These are phyloP conservation scores for Suillus fuscotomentosus DNA, from an alignment of 768 basidiomycete species.

Conservation along the genomic window DNA sequence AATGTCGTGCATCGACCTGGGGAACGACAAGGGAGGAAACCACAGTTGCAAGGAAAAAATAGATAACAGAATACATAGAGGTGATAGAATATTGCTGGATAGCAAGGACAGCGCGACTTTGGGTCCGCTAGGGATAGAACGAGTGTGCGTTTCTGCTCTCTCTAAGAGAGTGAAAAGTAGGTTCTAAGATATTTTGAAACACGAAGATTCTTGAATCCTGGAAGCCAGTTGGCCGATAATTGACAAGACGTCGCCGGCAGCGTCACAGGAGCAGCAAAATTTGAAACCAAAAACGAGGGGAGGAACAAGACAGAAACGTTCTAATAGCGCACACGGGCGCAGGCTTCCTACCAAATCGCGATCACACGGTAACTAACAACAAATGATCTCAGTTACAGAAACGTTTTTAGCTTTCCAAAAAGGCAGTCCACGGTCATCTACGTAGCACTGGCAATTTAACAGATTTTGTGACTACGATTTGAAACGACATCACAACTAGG, in stretches of 20 bases:
- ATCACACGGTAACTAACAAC: slow-evolving; percentile 18
- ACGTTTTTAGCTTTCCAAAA: background rate
- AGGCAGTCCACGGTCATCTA: background rate
- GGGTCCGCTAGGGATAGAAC: slow-evolving; percentile 29
- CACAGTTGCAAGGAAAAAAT: slow-evolving; percentile 28
- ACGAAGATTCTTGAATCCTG: slow-evolving; percentile 9
- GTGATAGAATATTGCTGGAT: slow-evolving; percentile 31
- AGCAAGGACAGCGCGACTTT: slow-evolving; percentile 32
- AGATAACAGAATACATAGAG: slow-evolving; percentile 21
- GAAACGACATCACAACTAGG: background rate
- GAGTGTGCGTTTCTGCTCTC: slow-evolving; percentile 36
- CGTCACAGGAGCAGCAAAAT: slow-evolving; percentile 16
- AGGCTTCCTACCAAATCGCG: background rate
- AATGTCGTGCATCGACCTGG: slow-evolving; percentile 37
- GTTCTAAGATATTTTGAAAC: slow-evolving; percentile 2
- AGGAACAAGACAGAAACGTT: slow-evolving; percentile 13
- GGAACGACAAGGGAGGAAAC: slow-evolving; percentile 20
- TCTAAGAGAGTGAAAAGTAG: slow-evolving; percentile 8
- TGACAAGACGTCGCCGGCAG: slow-evolving; percentile 18
- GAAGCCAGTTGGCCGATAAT: slow-evolving; percentile 7
- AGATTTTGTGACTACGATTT: background rate
- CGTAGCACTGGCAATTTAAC: background rate
- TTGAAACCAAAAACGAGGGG: slow-evolving; percentile 9
- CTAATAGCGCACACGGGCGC: too few species aligned
- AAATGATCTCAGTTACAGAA: background rate